Evolutionary conservation across 306 rosid genomes (phyloP), one percentile per base, ranked within the genome.

Genomic region (Pterocarpus santalinus): DNA sequence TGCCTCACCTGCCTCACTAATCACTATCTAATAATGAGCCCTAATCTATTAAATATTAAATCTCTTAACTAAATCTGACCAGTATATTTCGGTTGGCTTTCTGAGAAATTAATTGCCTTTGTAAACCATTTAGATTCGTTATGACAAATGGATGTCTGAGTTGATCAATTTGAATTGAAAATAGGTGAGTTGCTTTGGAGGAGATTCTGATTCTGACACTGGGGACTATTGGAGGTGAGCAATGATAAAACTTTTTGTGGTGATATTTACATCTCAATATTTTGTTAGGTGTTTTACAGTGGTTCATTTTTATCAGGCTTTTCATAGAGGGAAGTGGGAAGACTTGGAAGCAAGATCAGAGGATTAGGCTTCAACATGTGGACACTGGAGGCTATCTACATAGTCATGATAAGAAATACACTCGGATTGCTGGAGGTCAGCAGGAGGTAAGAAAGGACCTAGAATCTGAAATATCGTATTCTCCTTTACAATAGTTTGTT

Each of bases 321-420:
- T 36, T 72, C 14, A 86, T 90, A 80, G 99, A 96, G 85, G 98
- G 97, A 77, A 90, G 86, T 73, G 99, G 97, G 79, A 96, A 94
- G 91, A 90, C 97, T 72, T 96, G 99, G 99, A 96, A 88, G 90
- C 98, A 96, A 85, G 94, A 92, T 72, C 99, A 96, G 88, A 92
- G 77, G 87, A 55, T 96, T 85, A 92, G 99, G 65, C 85, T 96
- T 64, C 99, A 96, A 83, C 99, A 96, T 66, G 67, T 96, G n/a
- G 99, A 96, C 85, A 96, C 99, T 4, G 81, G 87, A 14, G 92
- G 82, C 86, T 93, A 88, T 84, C 85, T 96, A 8, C 99, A 94
- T 32, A 96, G 99, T 83, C 99, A 96, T 80, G 91, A 94, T 95
- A 96, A 94, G 91, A 96, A 96, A 83, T 94, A 93, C 87, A 70